Base-by-base conservation (phyloP, 176 grass and related monocot genomes). In the Lolium multiflorum region DNA sequence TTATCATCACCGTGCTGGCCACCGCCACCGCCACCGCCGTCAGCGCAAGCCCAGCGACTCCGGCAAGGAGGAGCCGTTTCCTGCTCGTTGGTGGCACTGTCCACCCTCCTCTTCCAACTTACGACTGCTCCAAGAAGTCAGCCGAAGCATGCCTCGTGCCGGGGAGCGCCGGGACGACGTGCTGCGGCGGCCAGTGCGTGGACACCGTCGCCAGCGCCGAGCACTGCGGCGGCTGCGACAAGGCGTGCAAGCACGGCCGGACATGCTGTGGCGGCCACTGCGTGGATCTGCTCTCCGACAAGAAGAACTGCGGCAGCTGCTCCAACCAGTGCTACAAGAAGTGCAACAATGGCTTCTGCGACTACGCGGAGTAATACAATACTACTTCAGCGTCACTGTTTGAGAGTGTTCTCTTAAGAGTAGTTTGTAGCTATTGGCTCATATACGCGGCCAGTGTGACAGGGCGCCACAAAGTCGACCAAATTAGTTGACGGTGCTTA, bases 301-400 rank as follows among this genome's bases (percentile, higher is more conserved):
- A 26, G 78, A 55, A 65, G 14, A 79, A 91, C 64, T 86, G 78
- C 13, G 72, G 86, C 43, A 48, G 20, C 12, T 91, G 86, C 58
- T 48, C 6, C 26, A 84, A 68, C 43, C 15, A 20, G 60, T 85
- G 83, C 44, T 14, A 3, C 15, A 57, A 78, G 8, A 78, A 57
- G 70, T 73, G 70, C n/a, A 73, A 21, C 43, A 24, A 73, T 2
- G 70, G 70, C 5, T 73, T 73, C 70, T 85, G 83, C 3, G 13
- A 78, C 46, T 85, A 68, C 58, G 58, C 71, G 11, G 0, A 73
- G 10, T 73, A 48, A 73, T 8, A 63, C 21, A 2, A 10, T 47
- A 11, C 58, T 61, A 4, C n/a, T 61, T 61, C 58, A 61, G n/a
- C 20, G 20, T 59, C 56, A 43, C 11, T 0, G 18, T 9, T 0